phyloP scores from a whole-genome alignment of 2,329 filamentous ascomycete genomes.

The Paracorniculantispora psalliotae region DNA sequence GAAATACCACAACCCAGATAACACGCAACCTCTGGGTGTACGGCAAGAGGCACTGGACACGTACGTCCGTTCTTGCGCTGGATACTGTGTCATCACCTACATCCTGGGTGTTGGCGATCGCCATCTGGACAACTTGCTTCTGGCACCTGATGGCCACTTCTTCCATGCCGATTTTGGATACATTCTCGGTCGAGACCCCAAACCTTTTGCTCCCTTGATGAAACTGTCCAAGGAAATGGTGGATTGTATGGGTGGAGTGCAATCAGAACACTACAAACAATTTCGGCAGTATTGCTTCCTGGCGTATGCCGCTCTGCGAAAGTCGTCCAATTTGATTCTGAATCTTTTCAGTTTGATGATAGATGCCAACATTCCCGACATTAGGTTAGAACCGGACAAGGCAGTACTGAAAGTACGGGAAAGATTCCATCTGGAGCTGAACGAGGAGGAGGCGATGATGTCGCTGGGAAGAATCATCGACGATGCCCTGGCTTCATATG shows the following conservation, averaged over 20 bases:
- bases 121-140: conserved; percentile 89
- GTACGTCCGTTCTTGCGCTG: conserved; percentile 91
- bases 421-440: conserved; percentile 85
- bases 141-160: conserved; percentile 87
- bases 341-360: conserved; percentile 97
- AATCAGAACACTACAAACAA: conserved; percentile 73
- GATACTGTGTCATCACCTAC: conserved; percentile 98
- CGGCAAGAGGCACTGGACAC: conserved; percentile 91
- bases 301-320: conserved; percentile 84
- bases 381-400: conserved; percentile 86
- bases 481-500: conserved; percentile 82
- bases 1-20: conserved; percentile 83
- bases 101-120: conserved; percentile 93
- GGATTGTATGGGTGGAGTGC: conserved; percentile 89
- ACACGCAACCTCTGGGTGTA: conserved; percentile 73
- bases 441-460: conserved; percentile 84
- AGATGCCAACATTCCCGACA: conserved; percentile 94
- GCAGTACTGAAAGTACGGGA: conserved; percentile 94
- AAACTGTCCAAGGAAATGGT: conserved; percentile 98
- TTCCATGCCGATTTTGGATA: conserved; percentile 99
- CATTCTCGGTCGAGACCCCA: conserved; percentile 93
- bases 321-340: conserved; percentile 83
- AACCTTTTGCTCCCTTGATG: conserved; percentile 94
- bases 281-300: conserved; percentile 98
- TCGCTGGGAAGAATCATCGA: conserved; percentile 87